A percentile compares a stretch with the other conserved stretches of the same genome.
Evolutionary conservation across 2,329 filamentous ascomycete species (phyloP).

Genomic region (Cryphonectria carpinicola): DNA sequence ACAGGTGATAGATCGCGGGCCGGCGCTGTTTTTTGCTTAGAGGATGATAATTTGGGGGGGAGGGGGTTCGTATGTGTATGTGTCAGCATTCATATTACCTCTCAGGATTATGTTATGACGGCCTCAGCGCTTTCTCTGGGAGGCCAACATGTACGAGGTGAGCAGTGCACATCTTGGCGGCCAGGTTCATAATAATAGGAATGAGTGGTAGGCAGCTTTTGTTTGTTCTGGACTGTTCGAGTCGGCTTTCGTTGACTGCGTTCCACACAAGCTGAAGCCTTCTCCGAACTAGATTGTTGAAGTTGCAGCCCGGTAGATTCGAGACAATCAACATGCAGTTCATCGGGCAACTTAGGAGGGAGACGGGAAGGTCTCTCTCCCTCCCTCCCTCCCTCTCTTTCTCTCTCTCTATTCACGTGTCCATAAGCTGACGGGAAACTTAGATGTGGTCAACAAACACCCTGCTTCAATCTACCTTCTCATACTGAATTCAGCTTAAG

Average conservation of each 20-base stretch:
- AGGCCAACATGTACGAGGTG: neutral
- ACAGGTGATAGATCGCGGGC: neutral
- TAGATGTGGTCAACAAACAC: neutral
- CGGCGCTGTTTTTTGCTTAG: neutral
- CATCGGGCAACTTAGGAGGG: no score
- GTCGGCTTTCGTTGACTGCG: no score
- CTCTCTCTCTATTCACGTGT: no score
- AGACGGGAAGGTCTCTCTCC: no score
- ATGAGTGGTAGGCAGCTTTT: neutral
- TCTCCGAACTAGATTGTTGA: no score
- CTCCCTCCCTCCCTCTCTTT: no score
- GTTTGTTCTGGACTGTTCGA: neutral
- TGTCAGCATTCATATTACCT: neutral
- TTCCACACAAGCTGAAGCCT: no score
- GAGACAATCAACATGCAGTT: no score
- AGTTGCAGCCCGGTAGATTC: no score
- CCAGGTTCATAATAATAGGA: neutral
- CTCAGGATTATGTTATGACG: neutral
- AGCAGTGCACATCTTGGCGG: neutral
- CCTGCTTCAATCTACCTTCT: neutral
- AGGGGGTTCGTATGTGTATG: neutral
- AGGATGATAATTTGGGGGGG: neutral
- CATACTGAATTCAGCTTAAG: neutral
- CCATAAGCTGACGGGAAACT: neutral
- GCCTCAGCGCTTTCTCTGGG: neutral